Conservation (phyloP, 2,329 filamentous ascomycete genomes). For the Cyphellophora attinorum region DNA sequence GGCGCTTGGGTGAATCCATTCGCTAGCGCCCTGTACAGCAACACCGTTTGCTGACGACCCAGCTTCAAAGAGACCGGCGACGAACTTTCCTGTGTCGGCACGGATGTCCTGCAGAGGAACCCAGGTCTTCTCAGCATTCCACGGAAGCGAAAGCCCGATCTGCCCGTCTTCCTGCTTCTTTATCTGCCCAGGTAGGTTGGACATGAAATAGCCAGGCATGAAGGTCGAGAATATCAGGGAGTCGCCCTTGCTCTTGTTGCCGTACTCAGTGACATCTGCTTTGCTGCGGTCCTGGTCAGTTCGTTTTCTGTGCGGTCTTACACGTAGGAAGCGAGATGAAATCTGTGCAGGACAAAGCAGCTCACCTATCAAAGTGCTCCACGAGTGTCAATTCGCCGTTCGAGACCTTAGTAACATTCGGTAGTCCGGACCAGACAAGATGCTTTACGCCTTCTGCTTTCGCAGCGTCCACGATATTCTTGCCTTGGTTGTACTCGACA, state of each 20-base stretch:
- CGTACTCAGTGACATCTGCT: conserved; percentile 29
- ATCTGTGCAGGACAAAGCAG: too few relatives aligned
- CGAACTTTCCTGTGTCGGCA: conserved; percentile 36
- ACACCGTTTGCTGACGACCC: conserved; percentile 25
- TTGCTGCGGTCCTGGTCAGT: too few relatives aligned
- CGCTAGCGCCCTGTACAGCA: conserved; percentile 33
- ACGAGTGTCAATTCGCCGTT: conserved; percentile 26
- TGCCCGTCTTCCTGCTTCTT: conserved; percentile 19
- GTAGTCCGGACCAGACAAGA: conserved; percentile 32
- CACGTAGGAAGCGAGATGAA: too few relatives aligned
- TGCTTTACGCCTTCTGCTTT: conserved; percentile 27
- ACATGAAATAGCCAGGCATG: conserved; percentile 34
- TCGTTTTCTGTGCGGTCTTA: too few relatives aligned
- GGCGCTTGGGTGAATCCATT: conserved; percentile 30
- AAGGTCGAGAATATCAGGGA: conserved; percentile 28
- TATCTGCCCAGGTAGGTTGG: conserved; percentile 27
- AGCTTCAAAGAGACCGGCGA: conserved; percentile 21
- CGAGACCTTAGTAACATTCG: conserved; percentile 22
- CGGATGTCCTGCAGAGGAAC: conserved; percentile 37
- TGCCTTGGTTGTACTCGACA: conserved; percentile 26
- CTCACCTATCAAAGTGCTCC: conserved; percentile 34
- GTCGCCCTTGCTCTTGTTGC: conserved; percentile 13
- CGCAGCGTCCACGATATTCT: conserved; percentile 28
- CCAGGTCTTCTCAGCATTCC: conserved; percentile 20
- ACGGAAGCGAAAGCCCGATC: conserved; percentile 21